These are phyloP conservation scores for Emmonsiellopsis sp. DNA, from an alignment of 2,329 filamentous ascomycete species.

Conservation along the genomic window DNA sequence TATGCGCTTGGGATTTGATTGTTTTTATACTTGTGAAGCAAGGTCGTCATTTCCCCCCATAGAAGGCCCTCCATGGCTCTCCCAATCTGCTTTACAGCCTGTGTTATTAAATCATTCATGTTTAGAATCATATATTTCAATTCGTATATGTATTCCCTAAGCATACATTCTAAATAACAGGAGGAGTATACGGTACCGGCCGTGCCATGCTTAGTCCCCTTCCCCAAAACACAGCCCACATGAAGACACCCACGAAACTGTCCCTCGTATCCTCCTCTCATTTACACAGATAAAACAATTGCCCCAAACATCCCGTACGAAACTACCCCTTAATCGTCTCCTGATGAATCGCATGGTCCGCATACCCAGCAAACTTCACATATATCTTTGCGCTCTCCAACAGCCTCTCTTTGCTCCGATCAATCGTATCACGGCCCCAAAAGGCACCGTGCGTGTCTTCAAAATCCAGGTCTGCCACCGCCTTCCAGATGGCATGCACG, in stretches of 20 bases:
- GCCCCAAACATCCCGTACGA: too few species aligned
- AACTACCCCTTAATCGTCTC: conserved; percentile 10
- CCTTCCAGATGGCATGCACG: conserved; percentile 60
- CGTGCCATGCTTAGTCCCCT: neutral
- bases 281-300: neutral
- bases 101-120: too few species aligned
- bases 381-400: conserved; percentile 72
- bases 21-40: too few species aligned
- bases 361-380: conserved; percentile 35
- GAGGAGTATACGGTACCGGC: too few species aligned
- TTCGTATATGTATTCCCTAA: too few species aligned
- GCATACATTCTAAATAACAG: too few species aligned
- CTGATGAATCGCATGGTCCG: conserved; percentile 22
- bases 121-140: too few species aligned
- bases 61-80: too few species aligned
- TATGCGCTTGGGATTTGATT: too few species aligned
- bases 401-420: conserved; percentile 53
- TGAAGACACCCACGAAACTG: neutral
- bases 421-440: conserved; percentile 50
- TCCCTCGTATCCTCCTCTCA: neutral
- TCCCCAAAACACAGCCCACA: neutral
- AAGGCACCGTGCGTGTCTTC: conserved; percentile 60
- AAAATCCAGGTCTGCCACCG: conserved; percentile 54
- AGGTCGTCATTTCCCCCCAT: too few species aligned
- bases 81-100: too few species aligned